These are phyloP conservation scores for Fusarium sp. DNA, from an alignment of 2,329 filamentous ascomycete species.

Conservation along the genomic window DNA sequence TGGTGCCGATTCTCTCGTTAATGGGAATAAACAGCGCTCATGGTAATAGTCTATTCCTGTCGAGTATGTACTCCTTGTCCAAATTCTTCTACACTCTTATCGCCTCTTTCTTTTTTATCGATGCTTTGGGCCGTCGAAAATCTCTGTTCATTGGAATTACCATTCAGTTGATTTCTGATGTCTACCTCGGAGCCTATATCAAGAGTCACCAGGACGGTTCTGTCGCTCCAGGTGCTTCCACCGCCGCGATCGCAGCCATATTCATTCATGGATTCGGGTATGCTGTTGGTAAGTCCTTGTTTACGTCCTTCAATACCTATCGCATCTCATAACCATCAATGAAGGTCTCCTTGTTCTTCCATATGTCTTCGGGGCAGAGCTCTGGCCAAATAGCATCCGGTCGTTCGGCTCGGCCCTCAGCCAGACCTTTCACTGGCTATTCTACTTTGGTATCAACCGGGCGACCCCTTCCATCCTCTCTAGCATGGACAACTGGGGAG, in stretches of 20 bases:
- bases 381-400: constrained; percentile 57
- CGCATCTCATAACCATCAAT: neutral
- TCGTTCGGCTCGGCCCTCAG: constrained; percentile 52
- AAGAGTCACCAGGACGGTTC: constrained; percentile 46
- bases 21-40: constrained; percentile 37
- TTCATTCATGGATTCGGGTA: constrained; percentile 58
- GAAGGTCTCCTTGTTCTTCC: constrained; percentile 49
- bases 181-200: constrained; percentile 54
- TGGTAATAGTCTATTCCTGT: constrained; percentile 49
- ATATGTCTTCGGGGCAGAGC: constrained; percentile 55
- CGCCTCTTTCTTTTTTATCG: neutral
- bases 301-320: neutral
- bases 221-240: constrained; percentile 40
- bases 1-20: constrained; percentile 54
- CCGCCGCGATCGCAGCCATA: constrained; percentile 54
- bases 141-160: constrained; percentile 49
- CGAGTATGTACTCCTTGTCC: constrained; percentile 53
- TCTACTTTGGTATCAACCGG: constrained; percentile 51
- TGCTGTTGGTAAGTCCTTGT: constrained; percentile 32
- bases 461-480: constrained; percentile 48
- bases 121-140: neutral
- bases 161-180: constrained; percentile 52
- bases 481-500: constrained; percentile 52
- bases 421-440: constrained; percentile 46
- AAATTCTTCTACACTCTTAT: constrained; percentile 49